These are phyloP conservation scores for Pouteria glomerata DNA, from an alignment of 148 eudicot genomes.

Conservation along the genomic window DNA sequence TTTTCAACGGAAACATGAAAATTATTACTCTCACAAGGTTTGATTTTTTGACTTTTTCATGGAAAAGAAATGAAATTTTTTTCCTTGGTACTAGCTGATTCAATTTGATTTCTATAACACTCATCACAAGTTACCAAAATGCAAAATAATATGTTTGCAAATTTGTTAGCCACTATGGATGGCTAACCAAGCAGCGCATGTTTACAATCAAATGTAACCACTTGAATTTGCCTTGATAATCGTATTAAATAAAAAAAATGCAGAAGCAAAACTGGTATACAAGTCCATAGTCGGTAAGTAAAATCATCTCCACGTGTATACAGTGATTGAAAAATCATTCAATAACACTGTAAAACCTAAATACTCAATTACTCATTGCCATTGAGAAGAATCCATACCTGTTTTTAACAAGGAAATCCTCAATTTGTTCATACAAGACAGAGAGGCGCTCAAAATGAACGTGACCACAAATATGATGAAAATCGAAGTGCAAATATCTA, in stretches of 20 bases:
- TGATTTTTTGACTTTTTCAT: no score
- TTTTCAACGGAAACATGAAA: no score
- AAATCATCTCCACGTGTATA: not conserved
- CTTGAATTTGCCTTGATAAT: not conserved
- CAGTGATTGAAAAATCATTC: not conserved
- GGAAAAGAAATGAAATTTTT: no score
- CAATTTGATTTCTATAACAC: not conserved
- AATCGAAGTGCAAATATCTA: conserved; percentile 92
- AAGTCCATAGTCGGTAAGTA: not conserved
- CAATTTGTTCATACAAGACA: conserved; percentile 74
- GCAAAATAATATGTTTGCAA: not conserved
- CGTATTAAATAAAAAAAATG: not conserved
- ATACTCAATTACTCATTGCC: not conserved
- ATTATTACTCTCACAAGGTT: no score
- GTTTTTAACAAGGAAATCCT: conserved; percentile 71
- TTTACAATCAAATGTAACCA: not conserved
- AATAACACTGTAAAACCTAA: not conserved
- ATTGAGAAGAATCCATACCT: conserved; percentile 39
- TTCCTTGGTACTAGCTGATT: no score
- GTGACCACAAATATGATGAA: conserved; percentile 88
- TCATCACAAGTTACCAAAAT: not conserved
- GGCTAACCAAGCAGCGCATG: not conserved
- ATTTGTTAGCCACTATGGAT: not conserved
- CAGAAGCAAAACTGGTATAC: not conserved
- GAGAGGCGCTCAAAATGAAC: conserved; percentile 87